A percentile compares a stretch with the other conserved stretches of the same genome.
phyloP scores from a whole-genome alignment of 805 yeast genomes.

The Kluyveromyces aestuarii region DNA sequence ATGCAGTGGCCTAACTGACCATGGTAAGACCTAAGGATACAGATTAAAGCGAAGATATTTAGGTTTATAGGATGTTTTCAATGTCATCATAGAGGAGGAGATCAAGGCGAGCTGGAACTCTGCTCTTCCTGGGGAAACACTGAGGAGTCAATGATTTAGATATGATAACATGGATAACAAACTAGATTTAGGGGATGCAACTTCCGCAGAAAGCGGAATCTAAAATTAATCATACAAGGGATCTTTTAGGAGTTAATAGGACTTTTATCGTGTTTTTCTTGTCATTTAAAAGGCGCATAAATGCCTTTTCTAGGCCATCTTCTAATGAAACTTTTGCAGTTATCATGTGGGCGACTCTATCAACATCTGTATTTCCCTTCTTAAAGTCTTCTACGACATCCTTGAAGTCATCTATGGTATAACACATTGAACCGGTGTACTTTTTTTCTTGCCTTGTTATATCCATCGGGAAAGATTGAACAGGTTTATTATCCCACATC shows the following conservation, averaged over 20 bases:
- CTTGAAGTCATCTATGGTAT: constrained; percentile 46
- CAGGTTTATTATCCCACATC: constrained; percentile 48
- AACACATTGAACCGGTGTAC: constrained; percentile 54
- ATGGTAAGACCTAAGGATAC: no score
- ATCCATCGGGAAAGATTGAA: constrained; percentile 45
- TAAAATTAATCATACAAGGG: background rate
- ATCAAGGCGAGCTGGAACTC: no score
- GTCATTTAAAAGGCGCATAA: constrained; percentile 39
- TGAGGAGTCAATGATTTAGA: no score
- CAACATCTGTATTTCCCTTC: constrained; percentile 36
- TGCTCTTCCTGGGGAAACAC: no score
- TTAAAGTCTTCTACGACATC: constrained; percentile 45
- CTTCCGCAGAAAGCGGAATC: no score
- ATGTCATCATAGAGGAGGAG: no score
- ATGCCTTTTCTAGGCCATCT: constrained; percentile 46
- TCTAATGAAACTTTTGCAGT: constrained; percentile 43
- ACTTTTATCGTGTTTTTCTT: constrained; percentile 49
- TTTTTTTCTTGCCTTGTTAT: constrained; percentile 45
- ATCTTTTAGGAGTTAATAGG: constrained; percentile 38
- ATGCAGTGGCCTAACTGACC: no score
- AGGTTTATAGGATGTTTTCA: no score
- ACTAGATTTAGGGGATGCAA: no score
- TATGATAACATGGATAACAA: no score
- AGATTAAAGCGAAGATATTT: no score
- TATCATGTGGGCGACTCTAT: constrained; percentile 38